Evolutionary conservation across 73 alveolate species (phyloP).

Genomic region (Uronychia binucleata): DNA sequence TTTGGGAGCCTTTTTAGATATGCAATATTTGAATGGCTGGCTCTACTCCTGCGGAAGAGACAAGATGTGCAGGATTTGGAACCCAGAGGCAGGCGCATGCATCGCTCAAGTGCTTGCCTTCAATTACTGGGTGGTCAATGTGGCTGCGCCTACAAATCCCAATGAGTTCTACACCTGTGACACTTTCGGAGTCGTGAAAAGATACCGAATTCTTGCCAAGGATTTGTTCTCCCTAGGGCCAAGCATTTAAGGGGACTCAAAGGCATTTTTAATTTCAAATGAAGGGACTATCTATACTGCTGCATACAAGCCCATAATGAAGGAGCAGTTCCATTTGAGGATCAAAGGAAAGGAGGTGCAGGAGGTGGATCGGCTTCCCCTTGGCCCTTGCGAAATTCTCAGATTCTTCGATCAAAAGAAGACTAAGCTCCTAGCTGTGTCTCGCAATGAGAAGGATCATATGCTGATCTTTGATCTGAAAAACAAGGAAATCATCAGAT

Average conservation of each 20-base stretch:
- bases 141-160: background rate
- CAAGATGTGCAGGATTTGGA: background rate
- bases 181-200: background rate
- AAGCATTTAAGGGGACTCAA: too few species aligned
- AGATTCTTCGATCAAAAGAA: background rate
- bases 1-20: background rate
- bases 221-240: too few species aligned
- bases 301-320: background rate
- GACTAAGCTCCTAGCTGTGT: background rate
- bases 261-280: background rate
- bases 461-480: background rate
- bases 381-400: background rate
- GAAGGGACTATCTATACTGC: too few species aligned
- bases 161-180: background rate
- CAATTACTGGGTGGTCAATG: background rate
- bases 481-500: background rate
- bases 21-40: background rate
- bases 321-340: background rate
- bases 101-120: background rate
- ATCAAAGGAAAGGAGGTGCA: background rate
- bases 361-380: background rate
- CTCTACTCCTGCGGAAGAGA: background rate
- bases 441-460: background rate
- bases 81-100: background rate
- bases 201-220: background rate